Evolutionary conservation across 345 rosid species (phyloP), one percentile per base, ranked within the genome.

Genomic region (Lumnitzera littorea): DNA sequence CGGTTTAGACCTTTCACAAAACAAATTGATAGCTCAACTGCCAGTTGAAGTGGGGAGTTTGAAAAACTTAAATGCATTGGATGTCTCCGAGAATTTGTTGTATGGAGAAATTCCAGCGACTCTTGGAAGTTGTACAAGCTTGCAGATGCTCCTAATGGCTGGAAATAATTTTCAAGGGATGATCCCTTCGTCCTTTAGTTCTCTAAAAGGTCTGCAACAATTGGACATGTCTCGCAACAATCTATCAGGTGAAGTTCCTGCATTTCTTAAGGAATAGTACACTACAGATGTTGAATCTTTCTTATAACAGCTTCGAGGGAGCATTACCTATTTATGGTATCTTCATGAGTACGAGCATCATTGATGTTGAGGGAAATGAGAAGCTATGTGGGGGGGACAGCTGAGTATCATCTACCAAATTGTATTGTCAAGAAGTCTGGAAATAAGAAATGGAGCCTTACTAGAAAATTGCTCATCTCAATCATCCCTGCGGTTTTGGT

Each of bases 151-250:
- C 4, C 1, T n/a, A 13, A 2, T 82, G 73, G 46, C 12, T 1
- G 58, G 56, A 0, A 79, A 82, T 51, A 23, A 49, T 2, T 77
- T 82, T 13, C 57, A 55, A 47, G 78, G 81, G 0, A 11, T 55
- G 43, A 73, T 83, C 23, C 79, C 88, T 29, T 3, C 53, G 0
- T 72, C 78, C 15, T 60, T 82, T 12, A 36, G 65, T 50, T 48
- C 51, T 12, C 41, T 80, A 29, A 57, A 51, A 63, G 72, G 63
- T 17, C 70, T 75, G 16, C 48, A 63, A 12, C 3, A 24, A 4
- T 29, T 83, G 12, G 80, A 80, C 68, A 62, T 82, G 14, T 77
- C 84, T 2, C 17, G n/a, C n/a, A 82, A 82, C 31, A 67, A 71
- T n/a, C 52, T 79, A 13, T 65, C 70, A 0, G 70, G 76, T 1